Percentiles rank a stretch among this genome's conserved stretches.
Evolutionary conservation across 306 rosid species (phyloP).

Genomic region (Castanea sativa): DNA sequence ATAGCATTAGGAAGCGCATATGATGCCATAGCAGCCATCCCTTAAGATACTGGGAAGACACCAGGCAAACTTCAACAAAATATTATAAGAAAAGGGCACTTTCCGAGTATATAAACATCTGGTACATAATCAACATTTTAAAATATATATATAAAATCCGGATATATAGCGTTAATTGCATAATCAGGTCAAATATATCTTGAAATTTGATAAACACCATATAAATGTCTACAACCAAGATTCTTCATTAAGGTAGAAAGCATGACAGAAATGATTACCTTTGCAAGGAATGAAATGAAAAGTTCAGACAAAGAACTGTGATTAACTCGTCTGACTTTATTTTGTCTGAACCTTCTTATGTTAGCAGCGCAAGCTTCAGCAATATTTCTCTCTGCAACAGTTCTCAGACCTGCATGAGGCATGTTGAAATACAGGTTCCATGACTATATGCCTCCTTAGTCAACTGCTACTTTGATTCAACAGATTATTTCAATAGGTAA

Average conservation of each 20-base stretch:
- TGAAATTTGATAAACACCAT: slow-evolving; percentile 14
- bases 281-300: slow-evolving; percentile 63
- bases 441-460: slow-evolving; percentile 3
- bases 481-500: background rate
- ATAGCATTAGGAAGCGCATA: background rate
- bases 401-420: slow-evolving; percentile 67
- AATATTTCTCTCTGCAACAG: slow-evolving; percentile 50
- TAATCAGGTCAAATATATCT: background rate
- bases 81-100: background rate
- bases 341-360: slow-evolving; percentile 37
- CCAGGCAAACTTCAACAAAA: background rate
- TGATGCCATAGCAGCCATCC: background rate
- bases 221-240: slow-evolving; percentile 5
- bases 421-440: slow-evolving; percentile 13
- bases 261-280: slow-evolving; percentile 40
- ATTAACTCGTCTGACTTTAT: slow-evolving; percentile 49
- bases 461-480: background rate
- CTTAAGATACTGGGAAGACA: slow-evolving; percentile 14
- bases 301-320: slow-evolving; percentile 65
- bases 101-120: background rate
- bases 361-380: slow-evolving; percentile 55
- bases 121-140: background rate
- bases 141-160: background rate
- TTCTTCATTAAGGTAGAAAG: slow-evolving; percentile 9
- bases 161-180: background rate